phyloP scores from a whole-genome alignment of 2,329 filamentous ascomycete species.

The Penicillium fuscoglaucum region DNA sequence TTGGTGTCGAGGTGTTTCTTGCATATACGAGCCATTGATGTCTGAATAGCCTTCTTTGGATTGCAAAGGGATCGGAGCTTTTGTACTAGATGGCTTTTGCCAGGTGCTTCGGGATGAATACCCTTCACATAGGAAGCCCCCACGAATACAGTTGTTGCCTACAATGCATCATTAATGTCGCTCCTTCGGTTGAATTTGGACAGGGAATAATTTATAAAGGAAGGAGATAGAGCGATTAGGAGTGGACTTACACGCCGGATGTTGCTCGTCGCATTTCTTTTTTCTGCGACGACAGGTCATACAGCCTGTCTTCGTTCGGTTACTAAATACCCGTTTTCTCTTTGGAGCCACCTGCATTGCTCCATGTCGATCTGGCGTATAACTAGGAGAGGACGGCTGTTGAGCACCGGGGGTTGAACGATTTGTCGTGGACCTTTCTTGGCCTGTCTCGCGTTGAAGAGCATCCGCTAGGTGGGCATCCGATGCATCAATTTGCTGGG shows the following conservation, averaged over 20 bases:
- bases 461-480: constrained; percentile 55
- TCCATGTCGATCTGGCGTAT: constrained; percentile 35
- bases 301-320: constrained; percentile 93
- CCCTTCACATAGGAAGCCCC: constrained; percentile 86
- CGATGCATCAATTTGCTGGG: constrained; percentile 46
- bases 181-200: constrained; percentile 9
- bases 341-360: constrained; percentile 45
- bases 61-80: constrained; percentile 71
- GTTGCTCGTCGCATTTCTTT: constrained; percentile 96
- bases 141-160: constrained; percentile 88
- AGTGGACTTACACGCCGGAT: constrained; percentile 75
- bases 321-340: constrained; percentile 69
- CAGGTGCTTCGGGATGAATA: constrained; percentile 79
- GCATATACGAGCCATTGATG: constrained; percentile 38
- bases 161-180: constrained; percentile 17
- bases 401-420: constrained; percentile 39
- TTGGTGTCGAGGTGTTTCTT: constrained; percentile 42
- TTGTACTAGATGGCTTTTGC: constrained; percentile 73
- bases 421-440: constrained; percentile 38
- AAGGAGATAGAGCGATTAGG: constrained; percentile 4
- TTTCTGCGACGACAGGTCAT: constrained; percentile 88
- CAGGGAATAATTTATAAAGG: constrained; percentile 10
- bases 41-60: constrained; percentile 68
- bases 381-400: constrained; percentile 35
- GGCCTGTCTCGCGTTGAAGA: constrained; percentile 51